Conservation (phyloP, 2,329 filamentous ascomycete genomes). For the Xylariaceae sp. region DNA sequence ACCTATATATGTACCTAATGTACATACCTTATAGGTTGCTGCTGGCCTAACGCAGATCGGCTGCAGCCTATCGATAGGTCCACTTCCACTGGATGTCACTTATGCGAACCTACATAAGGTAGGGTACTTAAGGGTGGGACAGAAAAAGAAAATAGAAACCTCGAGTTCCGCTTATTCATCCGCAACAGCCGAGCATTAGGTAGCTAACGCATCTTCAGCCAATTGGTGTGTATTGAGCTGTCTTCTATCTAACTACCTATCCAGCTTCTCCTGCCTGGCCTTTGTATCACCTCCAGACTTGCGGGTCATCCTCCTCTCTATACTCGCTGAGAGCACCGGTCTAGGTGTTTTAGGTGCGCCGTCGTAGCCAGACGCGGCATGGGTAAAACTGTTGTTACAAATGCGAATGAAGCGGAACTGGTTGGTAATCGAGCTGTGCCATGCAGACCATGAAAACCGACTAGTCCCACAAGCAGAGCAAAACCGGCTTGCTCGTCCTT, state of each 20-base stretch:
- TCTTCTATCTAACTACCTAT: slow-evolving; percentile 14
- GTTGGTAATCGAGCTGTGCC: slow-evolving; percentile 15
- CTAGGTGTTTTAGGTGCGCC: slow-evolving; percentile 11
- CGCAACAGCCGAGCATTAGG: neutral
- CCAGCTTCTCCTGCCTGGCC: neutral
- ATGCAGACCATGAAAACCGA: slow-evolving; percentile 17
- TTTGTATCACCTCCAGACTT: slow-evolving; percentile 21
- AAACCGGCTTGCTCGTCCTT: slow-evolving; percentile 19
- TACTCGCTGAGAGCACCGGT: slow-evolving; percentile 25
- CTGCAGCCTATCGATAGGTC: neutral
- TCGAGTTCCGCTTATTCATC: neutral
- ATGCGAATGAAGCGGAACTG: slow-evolving; percentile 1
- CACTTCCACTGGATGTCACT: neutral
- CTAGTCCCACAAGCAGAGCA: slow-evolving; percentile 11
- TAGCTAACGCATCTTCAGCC: neutral
- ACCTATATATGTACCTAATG: no score
- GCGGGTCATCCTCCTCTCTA: slow-evolving; percentile 15
- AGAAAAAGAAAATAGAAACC: neutral
- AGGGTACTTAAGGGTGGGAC: neutral
- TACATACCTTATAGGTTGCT: neutral
- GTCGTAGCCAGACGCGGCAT: slow-evolving; percentile 24
- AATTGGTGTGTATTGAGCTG: slow-evolving; percentile 12
- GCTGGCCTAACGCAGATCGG: neutral
- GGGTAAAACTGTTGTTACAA: slow-evolving; percentile 6
- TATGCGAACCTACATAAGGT: neutral